These are phyloP conservation scores for Trichoderma asperelloides DNA, from an alignment of 495 filamentous ascomycete species.

Conservation along the genomic window DNA sequence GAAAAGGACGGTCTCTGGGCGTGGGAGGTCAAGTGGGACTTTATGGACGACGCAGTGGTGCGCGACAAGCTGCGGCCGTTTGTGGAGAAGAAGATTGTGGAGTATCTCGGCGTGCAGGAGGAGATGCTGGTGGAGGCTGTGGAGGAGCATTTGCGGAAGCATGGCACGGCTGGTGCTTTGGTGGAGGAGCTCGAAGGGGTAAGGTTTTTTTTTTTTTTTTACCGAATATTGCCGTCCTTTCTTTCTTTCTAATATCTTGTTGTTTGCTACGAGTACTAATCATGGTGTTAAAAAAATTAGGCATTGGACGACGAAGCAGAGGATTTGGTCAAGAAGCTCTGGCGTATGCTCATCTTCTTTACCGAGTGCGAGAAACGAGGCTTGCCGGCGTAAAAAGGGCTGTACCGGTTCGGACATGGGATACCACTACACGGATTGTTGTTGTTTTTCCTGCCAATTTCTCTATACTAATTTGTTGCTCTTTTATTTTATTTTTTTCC, in stretches of 20 bases:
- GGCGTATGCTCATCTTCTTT: constrained; percentile 98
- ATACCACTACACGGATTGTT: not conserved
- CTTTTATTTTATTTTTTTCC: too few relatives aligned
- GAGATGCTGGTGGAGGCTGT: constrained; percentile 91
- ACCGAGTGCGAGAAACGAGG: constrained; percentile 92
- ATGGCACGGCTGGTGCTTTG: constrained; percentile 66
- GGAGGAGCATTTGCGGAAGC: constrained; percentile 73
- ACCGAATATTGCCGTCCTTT: constrained; percentile 6
- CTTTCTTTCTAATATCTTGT: not conserved
- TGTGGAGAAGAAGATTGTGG: constrained; percentile 96
- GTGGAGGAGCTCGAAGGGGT: constrained; percentile 80
- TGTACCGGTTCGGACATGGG: not conserved
- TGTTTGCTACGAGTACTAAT: constrained; percentile 10
- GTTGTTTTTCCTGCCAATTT: not conserved
- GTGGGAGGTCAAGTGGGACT: constrained; percentile 91
- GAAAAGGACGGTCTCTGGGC: constrained; percentile 82
- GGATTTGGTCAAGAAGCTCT: constrained; percentile 88
- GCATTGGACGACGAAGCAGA: constrained; percentile 93
- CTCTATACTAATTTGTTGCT: not conserved
- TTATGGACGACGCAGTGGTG: constrained; percentile 76
- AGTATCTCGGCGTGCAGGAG: constrained; percentile 93
- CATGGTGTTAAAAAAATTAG: constrained; percentile 42
- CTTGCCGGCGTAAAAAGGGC: constrained; percentile 49
- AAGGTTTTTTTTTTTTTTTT: constrained; percentile 26
- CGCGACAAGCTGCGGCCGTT: constrained; percentile 86